Base-by-base conservation (phyloP, 176 grass and related monocot species). In the Rhynchospora tenuis region DNA sequence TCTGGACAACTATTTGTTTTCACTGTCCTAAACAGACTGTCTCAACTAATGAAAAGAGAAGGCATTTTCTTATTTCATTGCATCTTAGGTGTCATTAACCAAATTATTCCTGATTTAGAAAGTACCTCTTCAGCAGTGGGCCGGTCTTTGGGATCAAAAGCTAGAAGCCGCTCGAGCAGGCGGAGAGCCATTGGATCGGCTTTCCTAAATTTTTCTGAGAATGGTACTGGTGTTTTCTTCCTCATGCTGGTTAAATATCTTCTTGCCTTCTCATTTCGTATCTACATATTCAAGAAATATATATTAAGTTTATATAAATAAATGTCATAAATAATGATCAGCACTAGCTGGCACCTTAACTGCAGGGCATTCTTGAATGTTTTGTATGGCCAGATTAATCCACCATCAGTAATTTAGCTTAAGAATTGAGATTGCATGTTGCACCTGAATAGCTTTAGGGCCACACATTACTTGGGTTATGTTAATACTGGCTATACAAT, bases 61-160 rank as follows among this genome's bases (percentile, higher is more conserved):
- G 64, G 28, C 13, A 12, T 33, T 10, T 51, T 50, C 50, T 51
- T 50, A 26, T 74, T 74, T 52, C 6, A 43, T 50, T 73, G 27
- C 16, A 59, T 16, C 31, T 28, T 24, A 23, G 10, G 29, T 43
- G 70, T 26, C 70, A 26, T 26, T 73, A 3, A 12, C 70, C 47
- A 47, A 73, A 73, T 24, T 24, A n/a, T 51, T 51, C 70, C n/a
- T 51, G 44, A 3, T 26, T 48, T 16, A 31, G 23, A 31, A 77
- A 31, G 65, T 87, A 98, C 87, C 96, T 99, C 91, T 89, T 94
- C 96, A 42, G 93, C 93, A 59, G 82, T 88, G 85, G 89, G 96
- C 66, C 96, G 91, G 75, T 93, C 82, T 86, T 92, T 92, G 79
- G 96, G 91, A 84, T 99, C 91, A 89, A 99, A 99, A 88, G 96